Evolutionary conservation across 495 filamentous ascomycete species (phyloP).

Genomic region (Hyphodiscus hymeniophilus): DNA sequence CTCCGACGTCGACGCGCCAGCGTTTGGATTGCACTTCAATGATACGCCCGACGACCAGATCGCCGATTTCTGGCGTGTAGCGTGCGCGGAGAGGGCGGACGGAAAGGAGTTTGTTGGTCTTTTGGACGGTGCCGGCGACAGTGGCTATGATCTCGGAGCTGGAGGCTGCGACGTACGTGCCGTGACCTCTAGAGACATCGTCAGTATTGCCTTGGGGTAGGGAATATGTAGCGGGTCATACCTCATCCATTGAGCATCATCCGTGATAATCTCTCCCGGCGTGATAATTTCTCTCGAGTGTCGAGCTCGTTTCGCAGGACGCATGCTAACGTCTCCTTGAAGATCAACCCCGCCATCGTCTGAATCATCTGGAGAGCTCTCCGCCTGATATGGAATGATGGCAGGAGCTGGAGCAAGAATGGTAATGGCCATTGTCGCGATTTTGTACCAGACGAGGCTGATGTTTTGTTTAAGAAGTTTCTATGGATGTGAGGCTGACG

Average conservation of each 20-base stretch:
- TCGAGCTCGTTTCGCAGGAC: constrained; percentile 28
- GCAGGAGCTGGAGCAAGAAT: constrained; percentile 57
- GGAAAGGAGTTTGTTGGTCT: constrained; percentile 93
- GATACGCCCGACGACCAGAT: constrained; percentile 89
- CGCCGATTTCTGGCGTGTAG: constrained; percentile 91
- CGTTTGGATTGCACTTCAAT: constrained; percentile 81
- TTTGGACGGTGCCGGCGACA: constrained; percentile 76
- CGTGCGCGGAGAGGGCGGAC: constrained; percentile 84
- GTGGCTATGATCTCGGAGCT: constrained; percentile 71
- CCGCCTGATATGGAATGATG: constrained; percentile 27
- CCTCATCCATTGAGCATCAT: constrained; percentile 96
- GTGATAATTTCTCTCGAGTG: constrained; percentile 55
- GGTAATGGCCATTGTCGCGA: constrained; percentile 63
- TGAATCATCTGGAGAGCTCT: constrained; percentile 36
- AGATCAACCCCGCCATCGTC: constrained; percentile 39
- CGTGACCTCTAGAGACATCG: constrained; percentile 56
- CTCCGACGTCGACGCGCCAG: constrained; percentile 90
- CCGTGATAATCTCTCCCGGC: constrained; percentile 81
- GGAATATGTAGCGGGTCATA: constrained; percentile 25
- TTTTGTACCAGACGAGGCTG: neutral
- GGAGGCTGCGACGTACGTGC: constrained; percentile 57
- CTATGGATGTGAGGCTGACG: too few species aligned
- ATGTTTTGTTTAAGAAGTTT: too few species aligned
- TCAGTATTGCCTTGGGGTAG: constrained; percentile 6
- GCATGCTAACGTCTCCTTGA: constrained; percentile 45